Percentiles rank a stretch among this genome's conserved stretches.
These are phyloP conservation scores for Termitomyces titanicus DNA, from an alignment of 768 basidiomycete genomes.

Conservation along the genomic window DNA sequence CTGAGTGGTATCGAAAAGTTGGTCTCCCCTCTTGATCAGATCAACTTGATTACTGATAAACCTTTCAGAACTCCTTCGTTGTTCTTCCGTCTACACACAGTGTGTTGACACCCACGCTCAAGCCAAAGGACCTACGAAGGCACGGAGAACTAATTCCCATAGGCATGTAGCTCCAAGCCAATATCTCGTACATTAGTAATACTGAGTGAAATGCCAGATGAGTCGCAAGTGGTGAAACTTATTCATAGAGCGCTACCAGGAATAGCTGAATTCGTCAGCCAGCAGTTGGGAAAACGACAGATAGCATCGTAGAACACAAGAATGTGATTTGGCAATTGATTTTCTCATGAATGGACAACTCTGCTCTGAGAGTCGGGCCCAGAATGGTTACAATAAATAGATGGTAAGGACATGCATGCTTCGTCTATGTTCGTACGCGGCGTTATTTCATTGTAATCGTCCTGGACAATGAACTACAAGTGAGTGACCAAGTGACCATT, in stretches of 20 bases:
- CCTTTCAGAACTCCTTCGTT: conserved; percentile 65
- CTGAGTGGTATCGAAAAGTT: conserved; percentile 74
- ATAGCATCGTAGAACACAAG: neutral
- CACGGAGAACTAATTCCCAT: conserved; percentile 65
- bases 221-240: conserved; percentile 73
- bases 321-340: neutral
- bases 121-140: conserved; percentile 46
- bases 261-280: conserved; percentile 55
- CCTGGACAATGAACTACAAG: neutral
- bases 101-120: conserved; percentile 37
- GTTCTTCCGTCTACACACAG: conserved; percentile 65
- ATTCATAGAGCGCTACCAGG: conserved; percentile 62
- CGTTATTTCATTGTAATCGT: neutral
- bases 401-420: neutral
- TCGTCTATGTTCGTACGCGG: neutral
- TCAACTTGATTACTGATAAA: conserved; percentile 1
- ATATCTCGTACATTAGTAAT: neutral
- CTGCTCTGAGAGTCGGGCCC: too few relatives aligned
- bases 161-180: conserved; percentile 39
- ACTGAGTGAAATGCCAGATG: conserved; percentile 37
- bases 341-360: too few relatives aligned
- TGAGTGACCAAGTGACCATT: neutral
- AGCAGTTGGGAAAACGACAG: conserved; percentile 17
- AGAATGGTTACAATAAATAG: neutral
- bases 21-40: conserved; percentile 10